A percentile compares a stretch with the other conserved stretches of the same genome.
Conservation (phyloP, 805 yeast species). For the Lachancea sp. region DNA sequence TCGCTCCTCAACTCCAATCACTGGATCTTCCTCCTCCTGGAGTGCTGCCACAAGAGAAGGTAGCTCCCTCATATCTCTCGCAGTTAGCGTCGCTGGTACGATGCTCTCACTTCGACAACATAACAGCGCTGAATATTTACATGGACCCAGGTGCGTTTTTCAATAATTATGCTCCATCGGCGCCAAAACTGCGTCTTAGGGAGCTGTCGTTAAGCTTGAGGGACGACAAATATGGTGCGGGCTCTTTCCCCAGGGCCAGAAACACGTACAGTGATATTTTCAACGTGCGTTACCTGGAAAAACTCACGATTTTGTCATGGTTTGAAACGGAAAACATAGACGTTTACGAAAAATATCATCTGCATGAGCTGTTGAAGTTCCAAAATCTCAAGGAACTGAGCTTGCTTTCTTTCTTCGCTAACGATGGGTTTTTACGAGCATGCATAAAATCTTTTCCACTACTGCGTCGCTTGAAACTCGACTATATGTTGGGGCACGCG, state of each 20-base stretch:
- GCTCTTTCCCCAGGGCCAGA: slow-evolving; percentile 11
- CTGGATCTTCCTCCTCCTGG: slow-evolving; percentile 25
- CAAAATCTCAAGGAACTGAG: slow-evolving; percentile 29
- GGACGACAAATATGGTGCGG: slow-evolving; percentile 21
- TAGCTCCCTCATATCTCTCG: slow-evolving; percentile 2
- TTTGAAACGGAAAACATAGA: slow-evolving; percentile 24
- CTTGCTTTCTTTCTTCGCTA: slow-evolving; percentile 29
- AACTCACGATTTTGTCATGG: slow-evolving; percentile 36
- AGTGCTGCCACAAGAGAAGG: slow-evolving; percentile 15
- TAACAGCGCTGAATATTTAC: slow-evolving; percentile 22
- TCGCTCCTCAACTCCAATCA: slow-evolving; percentile 15
- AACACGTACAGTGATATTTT: slow-evolving; percentile 27
- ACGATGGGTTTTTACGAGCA: slow-evolving; percentile 20
- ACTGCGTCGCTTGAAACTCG: slow-evolving; percentile 31
- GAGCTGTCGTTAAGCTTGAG: slow-evolving; percentile 25
- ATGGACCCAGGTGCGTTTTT: slow-evolving; percentile 24
- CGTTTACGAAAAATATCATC: slow-evolving; percentile 21
- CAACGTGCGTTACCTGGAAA: slow-evolving; percentile 25
- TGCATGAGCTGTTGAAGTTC: slow-evolving; percentile 29
- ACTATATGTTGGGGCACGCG: slow-evolving; percentile 27
- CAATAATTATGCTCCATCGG: slow-evolving; percentile 9
- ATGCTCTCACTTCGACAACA: slow-evolving; percentile 16
- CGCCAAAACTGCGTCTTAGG: slow-evolving; percentile 15
- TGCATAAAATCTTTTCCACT: slow-evolving; percentile 22
- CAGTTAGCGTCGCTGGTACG: background rate